Conservation (phyloP, 306 rosid species). For the Begonia peltatifolia region DNA sequence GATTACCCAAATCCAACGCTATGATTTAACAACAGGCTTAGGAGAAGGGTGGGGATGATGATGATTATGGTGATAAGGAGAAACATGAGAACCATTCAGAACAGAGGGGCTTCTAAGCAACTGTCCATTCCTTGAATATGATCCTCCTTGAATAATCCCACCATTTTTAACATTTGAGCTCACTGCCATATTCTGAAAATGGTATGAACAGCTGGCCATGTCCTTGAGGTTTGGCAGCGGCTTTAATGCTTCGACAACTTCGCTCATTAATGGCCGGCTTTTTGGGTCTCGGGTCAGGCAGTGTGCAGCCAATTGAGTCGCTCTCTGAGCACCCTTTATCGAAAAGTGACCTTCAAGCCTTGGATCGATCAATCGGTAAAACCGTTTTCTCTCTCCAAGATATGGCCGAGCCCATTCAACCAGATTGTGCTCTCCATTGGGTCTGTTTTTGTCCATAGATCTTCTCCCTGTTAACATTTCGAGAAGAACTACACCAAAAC, state of each 20-base stretch:
- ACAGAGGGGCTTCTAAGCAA: slow-evolving; percentile 67
- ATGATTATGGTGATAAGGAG: slow-evolving; percentile 71
- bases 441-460: slow-evolving; percentile 95
- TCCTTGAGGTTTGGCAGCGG: slow-evolving; percentile 89
- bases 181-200: slow-evolving; percentile 68
- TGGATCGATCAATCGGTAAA: slow-evolving; percentile 81
- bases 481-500: slow-evolving; percentile 91
- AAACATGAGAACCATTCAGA: slow-evolving; percentile 59
- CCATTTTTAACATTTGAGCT: slow-evolving; percentile 58
- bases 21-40: slow-evolving; percentile 67
- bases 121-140: slow-evolving; percentile 50
- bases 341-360: slow-evolving; percentile 96
- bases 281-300: slow-evolving; percentile 92
- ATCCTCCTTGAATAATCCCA: slow-evolving; percentile 36
- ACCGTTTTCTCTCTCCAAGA: slow-evolving; percentile 80
- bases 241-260: slow-evolving; percentile 81
- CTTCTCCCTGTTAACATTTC: slow-evolving; percentile 93
- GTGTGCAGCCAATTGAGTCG: slow-evolving; percentile 70
- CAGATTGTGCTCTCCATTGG: slow-evolving; percentile 89
- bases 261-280: slow-evolving; percentile 82
- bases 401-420: slow-evolving; percentile 98
- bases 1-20: slow-evolving; percentile 21
- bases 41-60: slow-evolving; percentile 74
- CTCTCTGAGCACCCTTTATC: slow-evolving; percentile 86
- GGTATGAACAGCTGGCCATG: slow-evolving; percentile 93